Base-by-base conservation (phyloP, 805 yeast species). In the Kregervanrija delftensis region DNA sequence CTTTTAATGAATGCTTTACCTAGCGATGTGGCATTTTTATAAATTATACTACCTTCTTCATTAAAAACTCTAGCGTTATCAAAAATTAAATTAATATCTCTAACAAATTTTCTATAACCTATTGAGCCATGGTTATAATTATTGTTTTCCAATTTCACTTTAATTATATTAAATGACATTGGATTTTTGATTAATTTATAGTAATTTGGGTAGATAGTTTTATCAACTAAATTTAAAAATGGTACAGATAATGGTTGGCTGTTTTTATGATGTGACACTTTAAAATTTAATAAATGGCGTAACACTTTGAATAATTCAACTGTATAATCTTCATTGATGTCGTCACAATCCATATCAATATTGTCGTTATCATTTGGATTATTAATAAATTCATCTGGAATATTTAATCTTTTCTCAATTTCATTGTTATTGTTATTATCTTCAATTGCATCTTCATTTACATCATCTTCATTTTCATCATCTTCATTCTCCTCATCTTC, bases 41-140 rank as follows among this genome's bases (percentile, higher is more conserved):
- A 79, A 35, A 90, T 81, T 43, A 78, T 71, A 43, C 93, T 78
- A 1, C 76, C 78, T 42, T 84, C 84, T 48, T 80, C 84, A 61
- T 90, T 91, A 64, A 81, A 91, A 1, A 73, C 61, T 57, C 79
- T 79, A 2, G 97, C 96, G 63, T 93, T 93, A 38, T 70, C 58
- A 66, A 90, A 89, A 11, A 91, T 81, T 42, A 82, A 66, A 30
- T 69, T 65, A 6, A 83, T 69, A 42, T 81, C 83, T 15, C 70
- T 72, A 45, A 74, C 65, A 55, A 88, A 85, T 40, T 72, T 77
- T 33, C 73, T 76, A 46, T 87, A 71, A 34, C 68, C 68, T 28
- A 75, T 72, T 3, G 70, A 68, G 13, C 64, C 63, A 35, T 75
- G 73, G 3, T 71, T 68, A 47, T 77, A 76, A 30, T 74, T 71